A percentile compares a stretch with the other conserved stretches of the same genome.
Evolutionary conservation across 495 filamentous ascomycete genomes (phyloP).

Genomic region (Penicillium crystallinum): DNA sequence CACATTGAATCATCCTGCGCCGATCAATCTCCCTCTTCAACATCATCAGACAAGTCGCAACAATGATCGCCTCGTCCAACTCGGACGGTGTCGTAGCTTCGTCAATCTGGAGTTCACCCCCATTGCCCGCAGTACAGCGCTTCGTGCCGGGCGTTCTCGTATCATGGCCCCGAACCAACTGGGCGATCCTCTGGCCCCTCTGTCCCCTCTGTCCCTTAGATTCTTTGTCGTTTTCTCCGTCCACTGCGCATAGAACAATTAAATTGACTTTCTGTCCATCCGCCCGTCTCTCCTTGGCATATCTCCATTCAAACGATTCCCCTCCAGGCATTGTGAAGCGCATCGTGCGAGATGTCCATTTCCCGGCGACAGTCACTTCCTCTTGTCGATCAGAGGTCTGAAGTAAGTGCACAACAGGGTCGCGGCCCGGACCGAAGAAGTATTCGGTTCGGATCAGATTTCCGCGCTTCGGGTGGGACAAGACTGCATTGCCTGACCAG

Average conservation of each 20-base stretch:
- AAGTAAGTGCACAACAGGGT: constrained; percentile 24
- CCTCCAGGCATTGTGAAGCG: constrained; percentile 33
- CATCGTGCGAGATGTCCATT: constrained; percentile 34
- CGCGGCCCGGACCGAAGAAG: constrained; percentile 43
- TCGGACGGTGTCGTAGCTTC: constrained; percentile 17
- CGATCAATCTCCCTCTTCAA: constrained; percentile 56
- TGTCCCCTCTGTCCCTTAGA: not conserved
- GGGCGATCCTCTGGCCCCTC: constrained; percentile 33
- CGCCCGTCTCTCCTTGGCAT: constrained; percentile 33
- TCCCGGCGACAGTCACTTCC: constrained; percentile 9
- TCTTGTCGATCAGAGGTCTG: constrained; percentile 7
- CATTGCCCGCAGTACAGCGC: constrained; percentile 45
- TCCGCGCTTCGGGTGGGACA: constrained; percentile 20
- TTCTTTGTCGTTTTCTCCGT: constrained; percentile 3
- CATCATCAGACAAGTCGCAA: constrained; percentile 51
- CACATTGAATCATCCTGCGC: constrained; percentile 40
- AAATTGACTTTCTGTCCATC: constrained; percentile 26
- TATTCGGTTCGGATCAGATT: constrained; percentile 41
- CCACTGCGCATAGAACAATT: constrained; percentile 27
- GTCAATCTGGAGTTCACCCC: constrained; percentile 44
- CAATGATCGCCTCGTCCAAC: constrained; percentile 40
- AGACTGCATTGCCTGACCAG: constrained; percentile 38
- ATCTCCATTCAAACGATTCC: constrained; percentile 45
- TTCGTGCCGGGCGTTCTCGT: constrained; percentile 39
- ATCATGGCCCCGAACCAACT: constrained; percentile 39